A percentile compares a stretch with the other conserved stretches of the same genome.
Evolutionary conservation across 2,329 filamentous ascomycete genomes (phyloP).

Genomic region (Annulohypoxylon truncatum): DNA sequence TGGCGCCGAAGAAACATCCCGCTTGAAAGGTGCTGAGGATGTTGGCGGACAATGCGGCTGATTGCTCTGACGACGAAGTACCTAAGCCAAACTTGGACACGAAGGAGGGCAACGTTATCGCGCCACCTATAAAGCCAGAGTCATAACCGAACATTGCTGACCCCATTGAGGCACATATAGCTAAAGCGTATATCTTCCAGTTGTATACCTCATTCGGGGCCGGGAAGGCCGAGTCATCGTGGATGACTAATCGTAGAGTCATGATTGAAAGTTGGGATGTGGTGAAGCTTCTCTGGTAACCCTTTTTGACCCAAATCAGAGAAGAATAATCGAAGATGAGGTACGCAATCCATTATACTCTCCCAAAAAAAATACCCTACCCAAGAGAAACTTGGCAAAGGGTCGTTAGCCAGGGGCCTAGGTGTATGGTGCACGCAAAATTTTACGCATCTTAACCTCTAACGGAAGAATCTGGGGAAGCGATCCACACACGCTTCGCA

Average conservation of each 20-base stretch:
- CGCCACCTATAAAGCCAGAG: slow-evolving; percentile 75
- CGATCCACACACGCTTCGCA: neutral
- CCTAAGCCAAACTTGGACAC: slow-evolving; percentile 68
- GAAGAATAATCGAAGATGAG: neutral
- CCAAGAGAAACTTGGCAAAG: neutral
- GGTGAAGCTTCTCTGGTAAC: neutral
- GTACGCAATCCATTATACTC: neutral
- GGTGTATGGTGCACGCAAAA: neutral
- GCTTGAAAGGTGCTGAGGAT: slow-evolving; percentile 72
- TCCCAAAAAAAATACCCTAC: neutral
- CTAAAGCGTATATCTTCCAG: slow-evolving; percentile 27
- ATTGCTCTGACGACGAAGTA: slow-evolving; percentile 53
- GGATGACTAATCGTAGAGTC: slow-evolving; percentile 9
- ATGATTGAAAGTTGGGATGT: neutral
- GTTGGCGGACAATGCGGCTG: slow-evolving; percentile 68
- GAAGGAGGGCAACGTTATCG: slow-evolving; percentile 71
- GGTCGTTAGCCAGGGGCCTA: neutral
- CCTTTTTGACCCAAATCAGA: neutral
- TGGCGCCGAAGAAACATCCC: slow-evolving; percentile 75
- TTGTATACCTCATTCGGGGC: slow-evolving; percentile 21
- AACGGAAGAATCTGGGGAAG: slow-evolving; percentile 1
- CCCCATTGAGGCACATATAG: slow-evolving; percentile 21
- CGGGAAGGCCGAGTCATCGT: slow-evolving; percentile 16
- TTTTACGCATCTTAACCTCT: neutral
- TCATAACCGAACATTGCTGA: slow-evolving; percentile 54